A percentile compares a stretch with the other conserved stretches of the same genome.
Conservation (phyloP, 106 monocot genomes). For the Dendrobium officinale region DNA sequence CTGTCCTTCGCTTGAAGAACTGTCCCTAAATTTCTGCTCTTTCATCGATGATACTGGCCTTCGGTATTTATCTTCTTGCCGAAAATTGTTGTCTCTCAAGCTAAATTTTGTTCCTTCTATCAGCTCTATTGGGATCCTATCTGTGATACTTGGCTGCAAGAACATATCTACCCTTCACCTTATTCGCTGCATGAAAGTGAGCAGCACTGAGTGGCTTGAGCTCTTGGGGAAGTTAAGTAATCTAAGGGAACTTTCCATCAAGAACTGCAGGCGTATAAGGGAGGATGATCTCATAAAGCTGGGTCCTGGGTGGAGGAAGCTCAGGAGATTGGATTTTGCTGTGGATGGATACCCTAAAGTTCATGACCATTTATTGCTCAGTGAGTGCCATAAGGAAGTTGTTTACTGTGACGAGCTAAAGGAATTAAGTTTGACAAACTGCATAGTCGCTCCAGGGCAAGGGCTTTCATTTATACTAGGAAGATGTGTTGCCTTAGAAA, state of each 20-base stretch:
- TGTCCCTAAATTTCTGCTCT: conserved; percentile 68
- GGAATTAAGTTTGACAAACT: conserved; percentile 58
- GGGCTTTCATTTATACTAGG: conserved; percentile 45
- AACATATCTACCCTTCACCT: conserved; percentile 52
- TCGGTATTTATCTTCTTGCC: conserved; percentile 34
- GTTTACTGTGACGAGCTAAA: conserved; percentile 37
- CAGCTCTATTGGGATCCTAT: conserved; percentile 57
- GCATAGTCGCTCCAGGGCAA: conserved; percentile 27
- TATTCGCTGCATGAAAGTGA: conserved; percentile 61
- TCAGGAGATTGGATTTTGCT: conserved; percentile 52
- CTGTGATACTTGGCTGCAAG: conserved; percentile 62
- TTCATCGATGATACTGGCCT: conserved; percentile 55
- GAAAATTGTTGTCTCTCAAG: conserved; percentile 42
- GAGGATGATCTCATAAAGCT: conserved; percentile 51
- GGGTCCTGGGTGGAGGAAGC: conserved; percentile 53
- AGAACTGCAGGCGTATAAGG: conserved; percentile 56
- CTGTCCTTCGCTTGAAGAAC: conserved; percentile 41
- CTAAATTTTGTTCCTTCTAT: conserved; percentile 51
- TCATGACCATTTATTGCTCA: conserved; percentile 6
- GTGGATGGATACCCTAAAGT: conserved; percentile 36
- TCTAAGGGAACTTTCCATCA: conserved; percentile 48
- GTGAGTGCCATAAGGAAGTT: conserved; percentile 7
- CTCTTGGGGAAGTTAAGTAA: conserved; percentile 54
- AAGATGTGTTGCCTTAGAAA: conserved; percentile 42
- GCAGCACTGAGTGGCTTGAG: conserved; percentile 64